Evolutionary conservation across 164 flowering plant species (phyloP), one percentile per base, ranked within the genome.

Genomic region (Amborella trichopoda): DNA sequence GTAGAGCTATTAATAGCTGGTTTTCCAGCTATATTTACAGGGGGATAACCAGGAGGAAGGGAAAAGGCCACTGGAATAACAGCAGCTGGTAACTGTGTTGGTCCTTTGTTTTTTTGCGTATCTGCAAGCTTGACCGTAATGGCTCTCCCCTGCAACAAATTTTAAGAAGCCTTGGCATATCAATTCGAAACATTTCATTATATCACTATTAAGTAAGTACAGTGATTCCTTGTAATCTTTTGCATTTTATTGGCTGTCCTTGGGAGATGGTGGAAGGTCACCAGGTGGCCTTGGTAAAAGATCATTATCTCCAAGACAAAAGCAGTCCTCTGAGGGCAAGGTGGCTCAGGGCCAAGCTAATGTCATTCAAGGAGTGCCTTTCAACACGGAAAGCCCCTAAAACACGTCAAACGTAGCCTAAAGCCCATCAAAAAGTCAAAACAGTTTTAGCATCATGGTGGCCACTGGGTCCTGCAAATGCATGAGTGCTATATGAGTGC

Each of bases 121-220:
- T 74, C 87, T 5, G 87, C 87, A 49, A 70, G 71, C 54, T 74
- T 80, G 55, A 76, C 81, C 12, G 69, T 70, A 23, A 80, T 32
- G 28, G 58, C 72, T 53, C 78, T 59, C 21, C 80, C 87, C 87
- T 80, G 71, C 62, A 59, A 13, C 52, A 60, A 50, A 53, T 26
- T 56, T 23, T 25, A 26, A 22, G 24, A n/a, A 42, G 11, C 46
- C 46, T 13, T 42, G 11, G 20, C 8, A 19, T 30, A 30, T 6
- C 9, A 6, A 30, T 6, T 30, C 34, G 34, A 30, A 30, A 30
- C 34, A 6, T 30, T 13, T 30, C 6, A 13, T 30, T 30, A 6
- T 30, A 6, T 30, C 34, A 30, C 34, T 6, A 30, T 6, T 30
- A 6, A 30, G 13, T 6, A 13, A 30, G n/a, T n/a, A n/a, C n/a